Evolutionary conservation across 768 basidiomycete species (phyloP).

Genomic region (Dioszegia aurantiaca): DNA sequence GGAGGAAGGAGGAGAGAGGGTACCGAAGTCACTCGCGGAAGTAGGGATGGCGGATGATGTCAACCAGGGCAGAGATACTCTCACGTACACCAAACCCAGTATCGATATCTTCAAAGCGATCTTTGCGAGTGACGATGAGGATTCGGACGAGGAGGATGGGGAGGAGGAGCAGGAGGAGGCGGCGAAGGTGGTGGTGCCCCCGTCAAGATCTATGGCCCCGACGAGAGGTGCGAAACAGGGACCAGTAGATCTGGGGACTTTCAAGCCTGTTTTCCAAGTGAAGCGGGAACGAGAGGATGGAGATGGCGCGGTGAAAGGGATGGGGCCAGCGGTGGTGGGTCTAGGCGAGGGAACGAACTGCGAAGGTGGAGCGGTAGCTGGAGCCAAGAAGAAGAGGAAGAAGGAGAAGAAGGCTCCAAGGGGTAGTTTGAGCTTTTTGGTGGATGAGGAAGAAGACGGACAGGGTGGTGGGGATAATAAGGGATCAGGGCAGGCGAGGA

Average conservation of each 20-base stretch:
- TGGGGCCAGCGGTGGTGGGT: too few species aligned
- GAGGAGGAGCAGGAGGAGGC: conserved; percentile 69
- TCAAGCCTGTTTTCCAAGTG: conserved; percentile 81
- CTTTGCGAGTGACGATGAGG: conserved; percentile 91
- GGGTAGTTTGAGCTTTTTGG: conserved; percentile 68
- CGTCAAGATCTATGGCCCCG: conserved; percentile 1
- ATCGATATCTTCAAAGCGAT: conserved; percentile 98
- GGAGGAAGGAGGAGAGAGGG: conserved; percentile 2
- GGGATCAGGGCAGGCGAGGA: conserved; percentile 53
- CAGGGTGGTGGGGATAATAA: conserved; percentile 55
- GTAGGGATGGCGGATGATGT: conserved; percentile 92
- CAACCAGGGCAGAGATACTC: conserved; percentile 76
- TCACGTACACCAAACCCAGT: conserved; percentile 81
- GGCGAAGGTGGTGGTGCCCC: conserved; percentile 51
- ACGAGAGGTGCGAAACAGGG: background rate
- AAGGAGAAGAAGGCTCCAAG: conserved; percentile 56
- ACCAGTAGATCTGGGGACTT: conserved; percentile 63
- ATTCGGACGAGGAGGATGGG: conserved; percentile 68
- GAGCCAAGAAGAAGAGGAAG: conserved; percentile 21
- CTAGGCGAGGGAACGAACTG: background rate
- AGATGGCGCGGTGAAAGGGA: background rate
- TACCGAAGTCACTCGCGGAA: conserved; percentile 59
- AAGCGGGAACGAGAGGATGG: conserved; percentile 21
- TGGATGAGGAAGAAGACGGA: conserved; percentile 57
- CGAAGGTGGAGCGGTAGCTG: background rate